Base-by-base conservation (phyloP, 179 eudicot genomes). In the Corrigiola litoralis region DNA sequence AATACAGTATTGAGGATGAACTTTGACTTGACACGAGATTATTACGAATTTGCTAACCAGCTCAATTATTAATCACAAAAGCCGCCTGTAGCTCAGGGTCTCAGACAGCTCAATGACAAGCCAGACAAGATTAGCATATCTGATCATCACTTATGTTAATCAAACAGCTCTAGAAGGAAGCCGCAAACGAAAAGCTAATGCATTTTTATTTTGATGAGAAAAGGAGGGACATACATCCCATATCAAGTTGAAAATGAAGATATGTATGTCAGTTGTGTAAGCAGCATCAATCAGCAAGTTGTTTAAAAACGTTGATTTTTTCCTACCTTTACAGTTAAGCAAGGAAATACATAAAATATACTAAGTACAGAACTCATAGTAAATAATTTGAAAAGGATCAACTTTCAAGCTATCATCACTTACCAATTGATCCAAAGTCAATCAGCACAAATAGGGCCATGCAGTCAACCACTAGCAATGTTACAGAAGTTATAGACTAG, bases 141-240 rank as follows among this genome's bases (percentile, higher is more conserved):
- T n/a, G n/a, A n/a, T n/a, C n/a, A n/a, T n/a, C n/a, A n/a, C n/a
- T n/a, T n/a, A n/a, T n/a, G n/a, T n/a, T n/a, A n/a, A n/a, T n/a
- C n/a, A n/a, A n/a, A n/a, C n/a, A n/a, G n/a, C n/a, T n/a, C n/a
- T n/a, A n/a, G n/a, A n/a, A n/a, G n/a, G n/a, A n/a, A n/a, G n/a
- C n/a, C n/a, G n/a, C n/a, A n/a, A n/a, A n/a, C n/a, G n/a, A 12
- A 53, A 29, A 44, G 61, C 18, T 13, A 45, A 53, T 4, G 25
- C 0, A 65, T 47, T 1, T 55, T 52, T 31, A 66, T 67, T 67
- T 27, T 67, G 71, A 57, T 24, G 18, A 24, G 36, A 45, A 67
- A 67, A 67, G 56, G 9, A 32, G 54, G 28, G 55, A 56, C 71
- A 67, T n/a, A n/a, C 34, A 46, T 20, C 25, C 4, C 31, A 28